phyloP scores from a whole-genome alignment of 2,329 filamentous ascomycete species.

The Paecilomyces dactylethromorphus region DNA sequence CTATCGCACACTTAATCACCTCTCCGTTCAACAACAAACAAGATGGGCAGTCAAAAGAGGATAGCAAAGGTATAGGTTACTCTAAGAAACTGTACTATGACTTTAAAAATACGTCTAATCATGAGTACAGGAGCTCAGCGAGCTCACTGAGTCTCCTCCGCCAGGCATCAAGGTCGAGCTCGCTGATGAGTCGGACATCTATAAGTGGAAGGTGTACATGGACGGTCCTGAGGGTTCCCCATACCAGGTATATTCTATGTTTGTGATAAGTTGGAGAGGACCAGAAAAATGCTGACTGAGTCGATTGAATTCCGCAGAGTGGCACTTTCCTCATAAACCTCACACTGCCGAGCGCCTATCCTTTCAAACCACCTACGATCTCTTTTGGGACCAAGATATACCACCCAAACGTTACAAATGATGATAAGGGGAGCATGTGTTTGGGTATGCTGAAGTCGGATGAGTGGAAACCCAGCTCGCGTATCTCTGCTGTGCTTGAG shows the following conservation, averaged over 20 bases:
- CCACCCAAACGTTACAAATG: conserved; percentile 91
- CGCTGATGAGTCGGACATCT: conserved; percentile 58
- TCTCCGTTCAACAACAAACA: conserved; percentile 9
- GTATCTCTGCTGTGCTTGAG: conserved; percentile 67
- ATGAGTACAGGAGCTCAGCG: conserved; percentile 51
- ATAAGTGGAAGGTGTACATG: conserved; percentile 62
- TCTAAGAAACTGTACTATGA: not conserved
- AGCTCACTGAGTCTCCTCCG: conserved; percentile 51
- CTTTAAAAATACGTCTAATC: conserved; percentile 1
- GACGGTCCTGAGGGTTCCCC: conserved; percentile 59
- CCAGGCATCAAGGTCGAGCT: conserved; percentile 52
- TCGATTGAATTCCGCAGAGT: conserved; percentile 38
- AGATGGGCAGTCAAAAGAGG: conserved; percentile 40
- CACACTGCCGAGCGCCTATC: conserved; percentile 71
- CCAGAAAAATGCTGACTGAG: not conserved
- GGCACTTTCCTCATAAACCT: conserved; percentile 70
- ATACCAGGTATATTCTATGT: conserved; percentile 48
- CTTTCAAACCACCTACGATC: conserved; percentile 78
- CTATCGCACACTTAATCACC: conserved; percentile 2
- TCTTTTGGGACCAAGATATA: conserved; percentile 86
- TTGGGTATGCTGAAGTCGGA: conserved; percentile 75
- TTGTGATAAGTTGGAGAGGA: not conserved
- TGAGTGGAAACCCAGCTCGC: conserved; percentile 85
- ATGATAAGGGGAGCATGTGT: conserved; percentile 78
- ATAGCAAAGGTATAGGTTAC: conserved; percentile 36